A percentile compares a stretch with the other conserved stretches of the same genome.
phyloP scores from a whole-genome alignment of 306 rosid genomes.

The Cucumis sativus region DNA sequence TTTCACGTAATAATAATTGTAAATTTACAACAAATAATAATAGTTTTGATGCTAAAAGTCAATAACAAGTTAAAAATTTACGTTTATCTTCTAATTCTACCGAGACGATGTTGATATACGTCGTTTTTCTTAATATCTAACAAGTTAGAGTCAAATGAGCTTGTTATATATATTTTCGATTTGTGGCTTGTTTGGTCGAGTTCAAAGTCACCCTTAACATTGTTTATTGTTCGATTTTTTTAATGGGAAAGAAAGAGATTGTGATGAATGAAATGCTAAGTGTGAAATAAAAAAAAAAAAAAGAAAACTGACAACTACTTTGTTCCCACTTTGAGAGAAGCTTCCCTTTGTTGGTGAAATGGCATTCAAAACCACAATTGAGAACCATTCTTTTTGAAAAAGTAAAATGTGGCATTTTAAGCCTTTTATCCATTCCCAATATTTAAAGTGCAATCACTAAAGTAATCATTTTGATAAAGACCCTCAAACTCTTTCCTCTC shows the following conservation, averaged over 20 bases:
- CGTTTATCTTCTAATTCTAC: too few relatives aligned
- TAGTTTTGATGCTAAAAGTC: too few relatives aligned
- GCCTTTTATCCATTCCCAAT: constrained; percentile 18
- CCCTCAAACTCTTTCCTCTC: not conserved
- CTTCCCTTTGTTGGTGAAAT: constrained; percentile 26
- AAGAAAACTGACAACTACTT: not conserved
- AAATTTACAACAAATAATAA: too few relatives aligned
- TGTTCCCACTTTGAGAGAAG: constrained; percentile 17
- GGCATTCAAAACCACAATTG: constrained; percentile 4
- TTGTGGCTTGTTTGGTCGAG: too few relatives aligned
- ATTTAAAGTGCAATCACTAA: constrained; percentile 18
- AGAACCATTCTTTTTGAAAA: constrained; percentile 17
- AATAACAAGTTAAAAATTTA: too few relatives aligned
- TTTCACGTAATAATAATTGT: too few relatives aligned
- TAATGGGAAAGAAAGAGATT: not conserved
- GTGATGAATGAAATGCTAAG: not conserved
- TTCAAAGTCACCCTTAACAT: too few relatives aligned
- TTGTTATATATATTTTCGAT: too few relatives aligned
- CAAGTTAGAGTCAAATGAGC: too few relatives aligned
- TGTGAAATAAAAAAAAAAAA: not conserved
- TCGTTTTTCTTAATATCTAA: too few relatives aligned
- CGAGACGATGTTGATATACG: too few relatives aligned
- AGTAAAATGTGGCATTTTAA: constrained; percentile 12
- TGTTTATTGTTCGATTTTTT: too few relatives aligned
- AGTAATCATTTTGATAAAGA: constrained; percentile 13